Conservation (phyloP, 2,329 filamentous ascomycete species). For the Ceratocystis alfenasii region DNA sequence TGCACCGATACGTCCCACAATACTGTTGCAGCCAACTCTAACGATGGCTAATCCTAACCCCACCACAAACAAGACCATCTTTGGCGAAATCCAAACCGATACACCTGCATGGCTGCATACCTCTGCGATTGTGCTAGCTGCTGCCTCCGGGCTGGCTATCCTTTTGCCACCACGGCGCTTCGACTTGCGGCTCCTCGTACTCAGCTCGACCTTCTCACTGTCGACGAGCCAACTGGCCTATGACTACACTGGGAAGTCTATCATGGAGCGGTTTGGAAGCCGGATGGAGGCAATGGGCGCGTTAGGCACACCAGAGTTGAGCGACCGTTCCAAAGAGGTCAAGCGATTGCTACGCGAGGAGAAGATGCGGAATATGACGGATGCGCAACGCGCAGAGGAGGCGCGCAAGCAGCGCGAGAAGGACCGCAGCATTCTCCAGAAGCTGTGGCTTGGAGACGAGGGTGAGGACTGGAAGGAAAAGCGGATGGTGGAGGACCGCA, state of each 20-base stretch:
- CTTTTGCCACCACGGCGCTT: slow-evolving; percentile 41
- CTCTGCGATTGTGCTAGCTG: slow-evolving; percentile 37
- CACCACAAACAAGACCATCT: neutral
- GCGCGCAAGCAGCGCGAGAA: slow-evolving; percentile 28
- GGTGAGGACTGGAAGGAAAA: slow-evolving; percentile 43
- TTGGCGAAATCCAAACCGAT: slow-evolving; percentile 18
- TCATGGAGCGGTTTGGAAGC: slow-evolving; percentile 37
- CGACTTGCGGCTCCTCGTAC: slow-evolving; percentile 40
- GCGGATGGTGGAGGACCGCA: slow-evolving; percentile 40
- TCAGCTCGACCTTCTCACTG: slow-evolving; percentile 40
- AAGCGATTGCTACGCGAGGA: slow-evolving; percentile 39
- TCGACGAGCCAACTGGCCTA: slow-evolving; percentile 44
- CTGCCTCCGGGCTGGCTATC: slow-evolving; percentile 38
- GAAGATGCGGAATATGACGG: slow-evolving; percentile 29
- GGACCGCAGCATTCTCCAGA: slow-evolving; percentile 31
- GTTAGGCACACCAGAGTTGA: slow-evolving; percentile 38
- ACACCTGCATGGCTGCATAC: slow-evolving; percentile 35
- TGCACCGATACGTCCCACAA: neutral
- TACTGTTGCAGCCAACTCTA: neutral
- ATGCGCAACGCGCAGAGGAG: slow-evolving; percentile 28
- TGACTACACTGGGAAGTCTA: slow-evolving; percentile 45
- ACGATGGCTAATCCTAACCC: neutral
- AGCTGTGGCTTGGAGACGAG: slow-evolving; percentile 49
- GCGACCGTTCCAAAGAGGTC: slow-evolving; percentile 41
- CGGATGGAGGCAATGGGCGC: slow-evolving; percentile 33